Conservation (phyloP, 495 filamentous ascomycete species). For the Aspergillus diversus region DNA sequence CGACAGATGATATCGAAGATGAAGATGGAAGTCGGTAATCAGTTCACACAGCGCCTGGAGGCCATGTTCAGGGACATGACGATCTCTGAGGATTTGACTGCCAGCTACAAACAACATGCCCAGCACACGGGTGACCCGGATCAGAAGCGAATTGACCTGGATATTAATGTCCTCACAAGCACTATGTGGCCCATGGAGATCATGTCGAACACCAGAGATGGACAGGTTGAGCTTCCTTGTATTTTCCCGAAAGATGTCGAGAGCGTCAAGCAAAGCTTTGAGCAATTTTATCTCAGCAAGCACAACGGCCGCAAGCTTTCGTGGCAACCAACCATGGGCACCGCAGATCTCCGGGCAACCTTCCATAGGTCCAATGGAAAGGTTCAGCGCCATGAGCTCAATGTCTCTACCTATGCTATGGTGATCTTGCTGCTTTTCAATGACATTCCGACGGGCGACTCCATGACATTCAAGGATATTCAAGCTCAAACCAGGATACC, state of each 20-base stretch:
- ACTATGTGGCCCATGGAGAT: slow-evolving; percentile 93
- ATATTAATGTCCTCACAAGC: slow-evolving; percentile 82
- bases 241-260: slow-evolving; percentile 78
- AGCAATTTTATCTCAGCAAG: slow-evolving; percentile 85
- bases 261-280: slow-evolving; percentile 79
- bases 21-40: slow-evolving; percentile 92
- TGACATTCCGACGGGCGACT: slow-evolving; percentile 64
- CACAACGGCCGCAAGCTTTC: slow-evolving; percentile 85
- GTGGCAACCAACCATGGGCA: slow-evolving; percentile 82
- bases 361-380: slow-evolving; percentile 76
- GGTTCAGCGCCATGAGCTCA: slow-evolving; percentile 82
- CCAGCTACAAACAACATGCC: slow-evolving; percentile 73
- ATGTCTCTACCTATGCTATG: slow-evolving; percentile 92
- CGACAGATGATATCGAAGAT: slow-evolving; percentile 95
- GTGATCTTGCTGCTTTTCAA: slow-evolving; percentile 90
- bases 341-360: slow-evolving; percentile 79
- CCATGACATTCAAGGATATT: slow-evolving; percentile 81
- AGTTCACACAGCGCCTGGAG: slow-evolving; percentile 90
- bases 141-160: slow-evolving; percentile 71
- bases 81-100: slow-evolving; percentile 81
- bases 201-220: slow-evolving; percentile 67
- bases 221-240: slow-evolving; percentile 54
- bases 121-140: slow-evolving; percentile 64
- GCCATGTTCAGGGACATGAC: slow-evolving; percentile 99
- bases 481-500: slow-evolving; percentile 84